Base-by-base conservation (phyloP, 257 asterid genomes). In the Solanum ossicruentum region DNA sequence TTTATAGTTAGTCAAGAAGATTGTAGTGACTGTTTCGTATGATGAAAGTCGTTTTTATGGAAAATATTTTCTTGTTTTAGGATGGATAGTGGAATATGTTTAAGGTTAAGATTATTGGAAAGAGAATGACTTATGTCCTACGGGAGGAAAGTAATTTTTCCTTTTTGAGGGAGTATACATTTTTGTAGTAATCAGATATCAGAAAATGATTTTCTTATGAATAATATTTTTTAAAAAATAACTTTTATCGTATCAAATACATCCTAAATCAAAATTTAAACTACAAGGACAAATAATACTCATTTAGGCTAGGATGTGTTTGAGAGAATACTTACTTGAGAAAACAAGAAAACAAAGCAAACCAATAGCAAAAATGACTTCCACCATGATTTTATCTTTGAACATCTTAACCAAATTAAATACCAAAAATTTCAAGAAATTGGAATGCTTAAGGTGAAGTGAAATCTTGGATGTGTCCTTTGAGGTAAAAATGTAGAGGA, bases 311-410 rank as follows among this genome's bases (percentile, higher is more conserved):
- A 32, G 12, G 2, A 80, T 36, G 10, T 60, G 7, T 28, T 82
- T 2, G 9, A 43, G 39, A 16, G 36, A 57, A 36, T 57, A 82
- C 86, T 92, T 86, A 94, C 98, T 51, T 80, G 96, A 88, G 63
- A 85, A 84, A 54, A 81, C 65, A 23, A 93, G 80, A 79, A 93
- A 85, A 83, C 60, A 88, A 84, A 83, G 84, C 4, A 91, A 85
- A 65, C 84, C 45, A 32, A 92, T 10, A 57, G 86, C 83, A 12
- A 91, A 72, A 71, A 86, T 23, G 1, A 71, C 58, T 63, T 60
- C 84, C 47, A 49, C 81, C 39, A 57, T 63, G 16, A 39, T 58
- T 83, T 86, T 84, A 72, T 72, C 84, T 36, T 84, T 45, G 85
- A 51, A 43, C 90, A 89, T 88, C 18, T 61, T 77, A 77, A 51